phyloP scores from a whole-genome alignment of 2,329 filamentous ascomycete genomes.

The Pseudogymnoascus sp. region DNA sequence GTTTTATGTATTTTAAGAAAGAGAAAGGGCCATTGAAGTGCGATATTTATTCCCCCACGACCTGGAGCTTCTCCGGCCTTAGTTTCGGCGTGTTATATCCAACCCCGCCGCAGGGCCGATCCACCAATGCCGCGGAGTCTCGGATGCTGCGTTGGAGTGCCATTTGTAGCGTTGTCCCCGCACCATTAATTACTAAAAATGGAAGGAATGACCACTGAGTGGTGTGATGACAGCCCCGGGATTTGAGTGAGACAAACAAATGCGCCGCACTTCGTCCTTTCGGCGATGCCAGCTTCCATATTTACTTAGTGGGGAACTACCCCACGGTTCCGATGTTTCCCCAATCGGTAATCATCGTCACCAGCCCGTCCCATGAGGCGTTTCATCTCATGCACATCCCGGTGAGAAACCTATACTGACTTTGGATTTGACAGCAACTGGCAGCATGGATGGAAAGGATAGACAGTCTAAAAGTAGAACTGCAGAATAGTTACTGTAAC shows the following conservation, averaged over 20 bases:
- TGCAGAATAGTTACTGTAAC: background rate
- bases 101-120: background rate
- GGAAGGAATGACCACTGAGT: background rate
- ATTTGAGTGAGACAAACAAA: background rate
- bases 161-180: background rate
- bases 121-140: background rate
- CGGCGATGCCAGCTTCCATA: background rate
- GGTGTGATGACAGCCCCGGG: background rate
- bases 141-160: background rate
- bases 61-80: conserved; percentile 5
- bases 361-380: background rate
- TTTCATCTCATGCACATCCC: conserved; percentile 1
- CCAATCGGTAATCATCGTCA: background rate
- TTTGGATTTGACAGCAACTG: background rate
- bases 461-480: background rate
- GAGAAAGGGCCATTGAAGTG: background rate
- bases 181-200: background rate
- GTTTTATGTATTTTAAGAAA: background rate
- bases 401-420: background rate
- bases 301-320: background rate
- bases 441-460: background rate
- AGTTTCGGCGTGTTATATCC: background rate
- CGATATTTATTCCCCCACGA: background rate
- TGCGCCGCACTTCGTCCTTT: background rate
- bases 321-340: conserved; percentile 3